These are phyloP conservation scores for Aspergillus hancockii DNA, from an alignment of 495 filamentous ascomycete species.

Conservation along the genomic window DNA sequence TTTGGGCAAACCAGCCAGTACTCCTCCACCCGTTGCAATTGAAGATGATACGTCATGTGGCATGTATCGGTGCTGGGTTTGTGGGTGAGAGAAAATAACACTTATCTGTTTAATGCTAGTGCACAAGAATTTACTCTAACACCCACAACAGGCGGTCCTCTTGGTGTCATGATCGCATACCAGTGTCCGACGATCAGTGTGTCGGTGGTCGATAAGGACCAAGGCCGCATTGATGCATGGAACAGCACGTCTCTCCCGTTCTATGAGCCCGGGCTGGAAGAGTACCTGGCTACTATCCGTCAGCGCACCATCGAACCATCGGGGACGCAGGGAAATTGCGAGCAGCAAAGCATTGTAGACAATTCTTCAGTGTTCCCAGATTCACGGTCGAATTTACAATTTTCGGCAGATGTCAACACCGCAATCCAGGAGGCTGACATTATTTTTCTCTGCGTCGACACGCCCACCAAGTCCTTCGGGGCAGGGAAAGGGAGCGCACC, in stretches of 20 bases:
- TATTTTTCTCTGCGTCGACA: constrained; percentile 76
- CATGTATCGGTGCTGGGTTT: constrained; percentile 10
- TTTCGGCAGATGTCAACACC: constrained; percentile 63
- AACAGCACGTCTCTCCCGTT: constrained; percentile 68
- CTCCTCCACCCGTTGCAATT: no score
- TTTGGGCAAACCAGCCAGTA: no score
- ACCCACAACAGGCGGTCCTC: constrained; percentile 1
- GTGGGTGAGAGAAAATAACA: background rate
- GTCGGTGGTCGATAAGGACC: constrained; percentile 50
- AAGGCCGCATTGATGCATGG: constrained; percentile 61
- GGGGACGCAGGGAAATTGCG: no score
- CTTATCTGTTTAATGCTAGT: background rate
- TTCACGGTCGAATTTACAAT: constrained; percentile 56
- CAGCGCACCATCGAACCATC: background rate
- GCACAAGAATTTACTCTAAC: background rate
- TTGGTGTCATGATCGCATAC: constrained; percentile 1
- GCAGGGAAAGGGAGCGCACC: constrained; percentile 66
- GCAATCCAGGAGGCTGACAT: constrained; percentile 67
- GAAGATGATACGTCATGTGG: constrained; percentile 1
- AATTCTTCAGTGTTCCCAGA: no score
- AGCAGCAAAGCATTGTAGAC: no score
- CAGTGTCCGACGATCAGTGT: constrained; percentile 1
- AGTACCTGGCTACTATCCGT: constrained; percentile 19
- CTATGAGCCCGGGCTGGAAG: constrained; percentile 65
- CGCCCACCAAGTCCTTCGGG: constrained; percentile 72